phyloP scores from a whole-genome alignment of 352 stramenopile genomes.

The Blastocystis sp. region DNA sequence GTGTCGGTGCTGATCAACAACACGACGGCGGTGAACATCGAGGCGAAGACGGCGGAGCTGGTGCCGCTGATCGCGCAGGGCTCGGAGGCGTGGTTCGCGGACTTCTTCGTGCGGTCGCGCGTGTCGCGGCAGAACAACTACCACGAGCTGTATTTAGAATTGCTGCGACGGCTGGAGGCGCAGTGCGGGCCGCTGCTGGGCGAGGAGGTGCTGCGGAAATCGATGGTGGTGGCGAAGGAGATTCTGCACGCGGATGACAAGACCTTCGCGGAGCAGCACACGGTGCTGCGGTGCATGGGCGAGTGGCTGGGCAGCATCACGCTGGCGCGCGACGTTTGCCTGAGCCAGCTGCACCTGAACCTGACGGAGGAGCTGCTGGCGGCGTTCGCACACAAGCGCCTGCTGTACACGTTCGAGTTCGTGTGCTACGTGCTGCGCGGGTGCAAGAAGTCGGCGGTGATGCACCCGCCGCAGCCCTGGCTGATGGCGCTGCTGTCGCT shows the following conservation, averaged over 20 bases:
- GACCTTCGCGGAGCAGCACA: conserved; percentile 14
- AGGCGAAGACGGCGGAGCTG: conserved; percentile 18
- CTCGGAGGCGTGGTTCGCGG: conserved; percentile 50
- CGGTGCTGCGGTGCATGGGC: conserved; percentile 36
- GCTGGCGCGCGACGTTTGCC: conserved; percentile 21
- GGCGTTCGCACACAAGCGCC: conserved; percentile 49
- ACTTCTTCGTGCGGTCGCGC: conserved; percentile 51
- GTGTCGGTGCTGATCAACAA: conserved; percentile 63
- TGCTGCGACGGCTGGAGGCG: conserved; percentile 5
- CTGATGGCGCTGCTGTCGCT: conserved; percentile 52
- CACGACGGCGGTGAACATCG: conserved; percentile 21
- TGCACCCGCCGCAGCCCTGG: conserved; percentile 32
- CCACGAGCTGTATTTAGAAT: conserved; percentile 31
- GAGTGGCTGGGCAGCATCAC: conserved; percentile 40
- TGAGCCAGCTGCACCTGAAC: conserved; percentile 51
- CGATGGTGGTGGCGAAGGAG: conserved; percentile 19
- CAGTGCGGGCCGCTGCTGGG: not conserved
- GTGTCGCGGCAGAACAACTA: conserved; percentile 44
- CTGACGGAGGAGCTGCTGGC: conserved; percentile 31
- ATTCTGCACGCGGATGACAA: conserved; percentile 11
- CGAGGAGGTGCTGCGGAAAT: conserved; percentile 14
- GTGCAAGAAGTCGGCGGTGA: conserved; percentile 29
- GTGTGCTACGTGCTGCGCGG: conserved; percentile 37
- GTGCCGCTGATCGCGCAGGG: not conserved
- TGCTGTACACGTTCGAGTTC: conserved; percentile 45